phyloP scores from a whole-genome alignment of 2,329 filamentous ascomycete genomes.

The Periglandula ipomoeae region DNA sequence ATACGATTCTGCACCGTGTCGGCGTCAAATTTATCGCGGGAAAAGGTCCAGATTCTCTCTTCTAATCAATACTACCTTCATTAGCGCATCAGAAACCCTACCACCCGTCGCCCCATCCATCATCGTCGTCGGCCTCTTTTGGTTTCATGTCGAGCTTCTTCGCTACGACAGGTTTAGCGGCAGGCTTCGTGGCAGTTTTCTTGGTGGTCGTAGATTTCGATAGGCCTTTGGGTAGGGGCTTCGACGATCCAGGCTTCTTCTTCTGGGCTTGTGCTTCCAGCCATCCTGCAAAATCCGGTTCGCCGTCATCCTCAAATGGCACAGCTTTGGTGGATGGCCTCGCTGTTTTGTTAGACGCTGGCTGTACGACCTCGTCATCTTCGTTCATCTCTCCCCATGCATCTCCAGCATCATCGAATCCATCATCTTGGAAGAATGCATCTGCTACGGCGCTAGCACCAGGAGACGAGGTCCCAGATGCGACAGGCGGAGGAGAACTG shows the following conservation, averaged over 20 bases:
- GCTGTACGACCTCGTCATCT: conserved; percentile 33
- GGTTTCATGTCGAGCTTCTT: conserved; percentile 66
- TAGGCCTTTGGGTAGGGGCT: conserved; percentile 75
- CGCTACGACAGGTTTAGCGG: conserved; percentile 21
- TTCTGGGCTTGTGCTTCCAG: conserved; percentile 74
- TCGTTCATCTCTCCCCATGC: conserved; percentile 69
- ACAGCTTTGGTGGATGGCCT: conserved; percentile 29
- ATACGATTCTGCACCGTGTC: no score
- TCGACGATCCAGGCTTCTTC: conserved; percentile 58
- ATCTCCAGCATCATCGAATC: conserved; percentile 55
- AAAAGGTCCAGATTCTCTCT: no score
- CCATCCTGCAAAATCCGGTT: conserved; percentile 96
- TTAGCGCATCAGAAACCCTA: conserved; percentile 17
- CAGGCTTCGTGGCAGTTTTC: conserved; percentile 34
- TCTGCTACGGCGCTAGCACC: conserved; percentile 33
- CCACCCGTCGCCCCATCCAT: conserved; percentile 61
- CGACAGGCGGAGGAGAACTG: conserved; percentile 37
- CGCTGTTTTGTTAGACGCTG: conserved; percentile 15
- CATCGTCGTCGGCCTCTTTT: conserved; percentile 48
- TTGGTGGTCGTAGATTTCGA: conserved; percentile 45
- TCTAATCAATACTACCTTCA: no score
- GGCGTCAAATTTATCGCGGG: no score
- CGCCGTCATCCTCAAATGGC: conserved; percentile 66
- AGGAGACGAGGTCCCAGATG: conserved; percentile 40
- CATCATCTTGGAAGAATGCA: conserved; percentile 45